Percentiles rank a stretch among this genome's conserved stretches.
These are phyloP conservation scores for Fusarium sp. DNA, from an alignment of 2,329 filamentous ascomycete genomes.

Conservation along the genomic window DNA sequence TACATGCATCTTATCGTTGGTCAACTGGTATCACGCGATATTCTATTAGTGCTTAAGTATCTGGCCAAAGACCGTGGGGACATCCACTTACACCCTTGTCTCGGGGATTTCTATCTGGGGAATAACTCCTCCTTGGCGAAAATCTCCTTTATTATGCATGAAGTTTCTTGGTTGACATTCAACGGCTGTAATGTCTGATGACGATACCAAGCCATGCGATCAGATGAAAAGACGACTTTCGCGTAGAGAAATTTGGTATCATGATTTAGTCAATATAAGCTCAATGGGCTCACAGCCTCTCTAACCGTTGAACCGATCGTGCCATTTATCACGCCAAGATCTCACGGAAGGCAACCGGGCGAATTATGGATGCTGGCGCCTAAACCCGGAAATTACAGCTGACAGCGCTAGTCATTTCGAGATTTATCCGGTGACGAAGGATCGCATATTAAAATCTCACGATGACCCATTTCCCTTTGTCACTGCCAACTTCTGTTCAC, in stretches of 20 bases:
- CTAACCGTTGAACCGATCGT: too few relatives aligned
- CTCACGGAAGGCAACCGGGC: not conserved
- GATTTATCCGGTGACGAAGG: not conserved
- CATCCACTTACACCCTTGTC: not conserved
- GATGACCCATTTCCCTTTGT: not conserved
- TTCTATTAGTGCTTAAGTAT: not conserved
- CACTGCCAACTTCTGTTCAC: not conserved
- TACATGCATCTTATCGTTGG: accelerated
- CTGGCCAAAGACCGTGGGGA: accelerated
- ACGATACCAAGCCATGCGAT: not conserved
- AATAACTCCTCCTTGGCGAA: not conserved
- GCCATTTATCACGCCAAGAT: not conserved
- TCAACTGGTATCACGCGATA: accelerated
- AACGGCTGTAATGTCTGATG: accelerated
- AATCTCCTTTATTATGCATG: not conserved
- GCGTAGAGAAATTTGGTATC: too few relatives aligned
- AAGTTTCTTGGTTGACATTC: too few relatives aligned
- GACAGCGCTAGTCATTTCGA: not conserved
- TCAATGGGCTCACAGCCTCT: not conserved
- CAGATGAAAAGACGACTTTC: accelerated
- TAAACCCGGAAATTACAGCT: not conserved
- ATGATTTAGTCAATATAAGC: not conserved
- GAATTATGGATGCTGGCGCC: not conserved
- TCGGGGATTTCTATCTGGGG: not conserved
- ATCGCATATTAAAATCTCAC: not conserved